Evolutionary conservation across 129 eudicot genomes (phyloP).

Genomic region (Glebionis coronaria): DNA sequence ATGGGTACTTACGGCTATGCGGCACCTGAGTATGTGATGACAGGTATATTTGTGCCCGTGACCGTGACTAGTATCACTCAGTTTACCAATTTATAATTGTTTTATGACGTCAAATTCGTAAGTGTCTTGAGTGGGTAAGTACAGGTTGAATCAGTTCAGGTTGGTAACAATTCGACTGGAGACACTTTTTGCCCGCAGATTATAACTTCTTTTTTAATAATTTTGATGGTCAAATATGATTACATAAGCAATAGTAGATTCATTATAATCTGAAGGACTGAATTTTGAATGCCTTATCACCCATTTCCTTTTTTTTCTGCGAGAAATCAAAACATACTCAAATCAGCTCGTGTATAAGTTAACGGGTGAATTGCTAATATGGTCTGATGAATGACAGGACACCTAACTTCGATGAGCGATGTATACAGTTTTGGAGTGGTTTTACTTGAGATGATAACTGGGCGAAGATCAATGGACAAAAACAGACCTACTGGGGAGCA

Average conservation of each 20-base stretch:
- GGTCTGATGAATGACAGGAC: conserved; percentile 46
- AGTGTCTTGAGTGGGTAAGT: background rate
- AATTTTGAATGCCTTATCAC: background rate
- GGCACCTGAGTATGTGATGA: conserved; percentile 94
- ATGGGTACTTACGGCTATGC: conserved; percentile 96
- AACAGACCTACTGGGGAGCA: conserved; percentile 68
- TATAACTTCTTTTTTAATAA: background rate
- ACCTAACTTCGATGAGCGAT: conserved; percentile 78
- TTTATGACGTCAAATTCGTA: background rate
- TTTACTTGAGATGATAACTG: conserved; percentile 69
- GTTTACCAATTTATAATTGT: background rate
- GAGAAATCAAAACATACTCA: background rate
- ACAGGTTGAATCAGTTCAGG: background rate
- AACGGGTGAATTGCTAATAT: conserved; percentile 8
- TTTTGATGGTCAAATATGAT: background rate
- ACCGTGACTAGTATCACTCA: background rate
- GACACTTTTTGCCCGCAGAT: background rate
- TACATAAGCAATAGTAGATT: background rate
- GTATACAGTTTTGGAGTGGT: conserved; percentile 84
- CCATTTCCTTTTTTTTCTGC: background rate
- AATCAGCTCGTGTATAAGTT: background rate
- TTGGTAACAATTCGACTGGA: background rate
- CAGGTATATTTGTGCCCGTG: conserved; percentile 38
- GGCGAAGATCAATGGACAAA: conserved; percentile 85
- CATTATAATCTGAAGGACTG: background rate